phyloP scores from a whole-genome alignment of 2,329 filamentous ascomycete genomes.

The Aspergillus pseudoglaucus region DNA sequence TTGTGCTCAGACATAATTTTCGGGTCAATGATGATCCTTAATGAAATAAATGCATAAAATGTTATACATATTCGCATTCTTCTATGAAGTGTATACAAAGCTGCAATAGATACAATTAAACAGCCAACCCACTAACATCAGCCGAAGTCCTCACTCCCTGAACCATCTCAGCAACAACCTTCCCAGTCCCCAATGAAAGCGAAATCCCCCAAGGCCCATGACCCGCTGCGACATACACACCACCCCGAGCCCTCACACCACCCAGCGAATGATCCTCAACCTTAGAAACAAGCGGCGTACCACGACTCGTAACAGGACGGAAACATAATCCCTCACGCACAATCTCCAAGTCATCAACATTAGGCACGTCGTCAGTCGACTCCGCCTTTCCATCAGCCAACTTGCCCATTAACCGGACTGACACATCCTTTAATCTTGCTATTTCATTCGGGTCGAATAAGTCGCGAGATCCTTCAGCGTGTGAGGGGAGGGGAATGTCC shows the following conservation, averaged over 20 bases:
- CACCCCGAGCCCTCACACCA: constrained; percentile 34
- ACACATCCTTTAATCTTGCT: constrained; percentile 23
- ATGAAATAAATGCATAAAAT: neutral
- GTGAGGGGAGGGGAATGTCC: constrained; percentile 52
- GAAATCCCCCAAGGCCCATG: constrained; percentile 73
- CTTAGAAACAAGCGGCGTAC: constrained; percentile 56
- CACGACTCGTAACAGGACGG: constrained; percentile 60
- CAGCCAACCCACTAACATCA: constrained; percentile 50
- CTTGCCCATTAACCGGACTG: constrained; percentile 29
- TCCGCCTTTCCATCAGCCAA: constrained; percentile 10
- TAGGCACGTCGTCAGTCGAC: constrained; percentile 19
- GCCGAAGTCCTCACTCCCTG: constrained; percentile 52
- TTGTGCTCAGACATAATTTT: neutral
- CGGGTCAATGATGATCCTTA: neutral
- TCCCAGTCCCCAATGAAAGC: constrained; percentile 60
- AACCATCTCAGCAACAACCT: constrained; percentile 64
- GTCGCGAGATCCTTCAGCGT: constrained; percentile 36
- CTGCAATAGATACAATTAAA: constrained; percentile 11
- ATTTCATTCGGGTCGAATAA: constrained; percentile 40
- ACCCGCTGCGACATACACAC: constrained; percentile 64
- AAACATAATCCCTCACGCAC: constrained; percentile 65
- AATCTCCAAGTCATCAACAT: constrained; percentile 52
- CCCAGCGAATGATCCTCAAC: constrained; percentile 54
- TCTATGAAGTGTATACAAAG: neutral
- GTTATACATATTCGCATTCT: neutral